phyloP scores from a whole-genome alignment of 1,139 yeast genomes.

The Candida sp. region DNA sequence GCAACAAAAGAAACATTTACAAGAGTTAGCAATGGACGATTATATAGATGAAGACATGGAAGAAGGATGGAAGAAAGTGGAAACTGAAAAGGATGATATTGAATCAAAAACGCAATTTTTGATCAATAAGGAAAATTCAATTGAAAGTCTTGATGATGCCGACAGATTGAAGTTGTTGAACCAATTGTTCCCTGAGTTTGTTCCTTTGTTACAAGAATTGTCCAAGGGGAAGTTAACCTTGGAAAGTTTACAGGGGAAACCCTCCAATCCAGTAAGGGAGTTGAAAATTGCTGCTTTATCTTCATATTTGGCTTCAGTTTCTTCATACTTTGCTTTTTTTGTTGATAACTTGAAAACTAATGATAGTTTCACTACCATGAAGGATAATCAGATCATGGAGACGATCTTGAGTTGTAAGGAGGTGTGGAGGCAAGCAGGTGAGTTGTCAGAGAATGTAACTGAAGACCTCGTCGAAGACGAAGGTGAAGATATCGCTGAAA shows the following conservation, averaged over 20 bases:
- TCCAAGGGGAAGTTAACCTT: constrained; percentile 43
- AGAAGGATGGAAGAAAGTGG: constrained; percentile 61
- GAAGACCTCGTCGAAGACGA: constrained; percentile 10
- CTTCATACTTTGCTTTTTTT: constrained; percentile 74
- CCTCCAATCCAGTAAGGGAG: constrained; percentile 31
- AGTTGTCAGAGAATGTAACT: constrained; percentile 28
- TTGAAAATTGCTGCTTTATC: constrained; percentile 68
- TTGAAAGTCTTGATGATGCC: constrained; percentile 32
- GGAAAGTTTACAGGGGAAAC: constrained; percentile 19
- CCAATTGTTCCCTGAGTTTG: constrained; percentile 78
- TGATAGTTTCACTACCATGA: constrained; percentile 62
- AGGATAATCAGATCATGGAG: constrained; percentile 88
- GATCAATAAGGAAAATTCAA: constrained; percentile 28
- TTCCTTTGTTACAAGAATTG: constrained; percentile 72
- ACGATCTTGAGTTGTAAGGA: constrained; percentile 77
- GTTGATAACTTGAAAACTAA: constrained; percentile 50
- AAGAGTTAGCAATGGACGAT: constrained; percentile 78
- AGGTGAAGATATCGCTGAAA: constrained; percentile 14
- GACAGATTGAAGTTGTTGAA: constrained; percentile 49
- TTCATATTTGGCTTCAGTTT: constrained; percentile 71
- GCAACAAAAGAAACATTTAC: constrained; percentile 81
- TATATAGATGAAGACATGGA: constrained; percentile 79
- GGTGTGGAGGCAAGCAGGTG: constrained; percentile 82
- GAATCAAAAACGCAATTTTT: constrained; percentile 15
- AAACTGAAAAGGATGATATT: constrained; percentile 29